phyloP scores from a whole-genome alignment of 495 filamentous ascomycete genomes.

The Trichoderma erinaceum region DNA sequence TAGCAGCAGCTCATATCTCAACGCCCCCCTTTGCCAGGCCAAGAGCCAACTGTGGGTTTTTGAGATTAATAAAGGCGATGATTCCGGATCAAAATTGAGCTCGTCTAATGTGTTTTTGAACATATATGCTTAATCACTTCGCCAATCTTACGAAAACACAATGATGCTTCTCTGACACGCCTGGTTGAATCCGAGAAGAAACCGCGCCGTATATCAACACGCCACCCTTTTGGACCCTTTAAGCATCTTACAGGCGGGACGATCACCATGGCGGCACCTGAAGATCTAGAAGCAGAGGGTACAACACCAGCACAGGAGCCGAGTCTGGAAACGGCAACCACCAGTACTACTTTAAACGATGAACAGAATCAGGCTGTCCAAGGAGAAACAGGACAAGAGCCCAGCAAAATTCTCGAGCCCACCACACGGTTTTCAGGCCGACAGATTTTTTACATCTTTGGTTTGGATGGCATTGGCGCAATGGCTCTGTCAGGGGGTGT shows the following conservation, averaged over 20 bases:
- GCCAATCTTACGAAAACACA: too few species aligned
- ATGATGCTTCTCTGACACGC: too few species aligned
- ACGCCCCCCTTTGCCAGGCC: slow-evolving; percentile 1
- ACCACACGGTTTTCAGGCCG: slow-evolving; percentile 29
- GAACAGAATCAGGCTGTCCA: neutral
- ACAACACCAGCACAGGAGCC: neutral
- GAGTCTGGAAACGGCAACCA: neutral
- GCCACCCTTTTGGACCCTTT: neutral
- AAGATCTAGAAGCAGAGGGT: neutral
- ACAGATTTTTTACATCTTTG: slow-evolving; percentile 37
- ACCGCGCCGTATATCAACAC: neutral
- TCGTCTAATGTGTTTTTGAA: neutral
- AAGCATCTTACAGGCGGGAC: neutral
- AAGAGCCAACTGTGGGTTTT: neutral
- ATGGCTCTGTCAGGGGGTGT: slow-evolving; percentile 34
- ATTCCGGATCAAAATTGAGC: neutral
- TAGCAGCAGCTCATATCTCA: neutral
- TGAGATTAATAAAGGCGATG: neutral
- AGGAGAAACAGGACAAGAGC: neutral
- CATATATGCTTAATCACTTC: too few species aligned
- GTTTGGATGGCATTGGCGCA: slow-evolving; percentile 35
- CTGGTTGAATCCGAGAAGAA: neutral
- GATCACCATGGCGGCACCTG: neutral
- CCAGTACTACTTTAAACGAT: neutral
- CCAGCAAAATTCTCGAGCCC: slow-evolving; percentile 18